Evolutionary conservation across 2,329 filamentous ascomycete species (phyloP).

Genomic region (Ophiocordyceps camponoti-leonardi): DNA sequence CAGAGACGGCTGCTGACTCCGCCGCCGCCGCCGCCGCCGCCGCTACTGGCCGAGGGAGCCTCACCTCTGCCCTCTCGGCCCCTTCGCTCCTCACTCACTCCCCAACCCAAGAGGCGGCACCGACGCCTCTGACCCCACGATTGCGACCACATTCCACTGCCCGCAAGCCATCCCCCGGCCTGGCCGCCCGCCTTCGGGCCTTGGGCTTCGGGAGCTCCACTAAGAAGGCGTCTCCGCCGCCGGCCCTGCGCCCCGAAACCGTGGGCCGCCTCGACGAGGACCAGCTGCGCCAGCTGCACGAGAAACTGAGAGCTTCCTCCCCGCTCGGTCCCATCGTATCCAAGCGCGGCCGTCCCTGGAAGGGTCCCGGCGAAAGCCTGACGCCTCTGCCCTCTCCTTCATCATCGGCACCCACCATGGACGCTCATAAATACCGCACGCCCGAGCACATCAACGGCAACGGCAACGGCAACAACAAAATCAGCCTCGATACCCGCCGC

Average conservation of each 20-base stretch:
- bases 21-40: no score
- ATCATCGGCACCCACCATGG: slow-evolving; percentile 36
- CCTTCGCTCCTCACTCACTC: neutral
- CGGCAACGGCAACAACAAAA: slow-evolving; percentile 50
- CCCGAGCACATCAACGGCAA: slow-evolving; percentile 54
- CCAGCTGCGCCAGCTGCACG: slow-evolving; percentile 52
- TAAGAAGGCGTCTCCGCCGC: slow-evolving; percentile 14
- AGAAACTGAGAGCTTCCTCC: slow-evolving; percentile 43
- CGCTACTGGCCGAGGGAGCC: neutral
- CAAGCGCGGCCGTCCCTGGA: slow-evolving; percentile 56
- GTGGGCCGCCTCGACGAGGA: slow-evolving; percentile 55
- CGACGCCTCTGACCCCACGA: neutral
- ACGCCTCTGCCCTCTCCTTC: slow-evolving; percentile 7
- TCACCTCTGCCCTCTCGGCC: neutral
- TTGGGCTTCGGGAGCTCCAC: slow-evolving; percentile 37
- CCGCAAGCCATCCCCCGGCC: slow-evolving; percentile 45
- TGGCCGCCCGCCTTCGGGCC: slow-evolving; percentile 47
- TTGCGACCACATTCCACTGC: slow-evolving; percentile 12
- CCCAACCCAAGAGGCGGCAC: slow-evolving; percentile 4
- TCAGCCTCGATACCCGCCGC: slow-evolving; percentile 36
- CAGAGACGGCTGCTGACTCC: neutral
- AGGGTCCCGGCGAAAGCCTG: slow-evolving; percentile 33
- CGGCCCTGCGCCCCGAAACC: slow-evolving; percentile 19
- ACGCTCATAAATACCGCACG: slow-evolving; percentile 58
- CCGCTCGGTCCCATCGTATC: slow-evolving; percentile 29